A percentile compares a stretch with the other conserved stretches of the same genome.
phyloP scores from a whole-genome alignment of 148 eudicot species.

The Polygonum aviculare region DNA sequence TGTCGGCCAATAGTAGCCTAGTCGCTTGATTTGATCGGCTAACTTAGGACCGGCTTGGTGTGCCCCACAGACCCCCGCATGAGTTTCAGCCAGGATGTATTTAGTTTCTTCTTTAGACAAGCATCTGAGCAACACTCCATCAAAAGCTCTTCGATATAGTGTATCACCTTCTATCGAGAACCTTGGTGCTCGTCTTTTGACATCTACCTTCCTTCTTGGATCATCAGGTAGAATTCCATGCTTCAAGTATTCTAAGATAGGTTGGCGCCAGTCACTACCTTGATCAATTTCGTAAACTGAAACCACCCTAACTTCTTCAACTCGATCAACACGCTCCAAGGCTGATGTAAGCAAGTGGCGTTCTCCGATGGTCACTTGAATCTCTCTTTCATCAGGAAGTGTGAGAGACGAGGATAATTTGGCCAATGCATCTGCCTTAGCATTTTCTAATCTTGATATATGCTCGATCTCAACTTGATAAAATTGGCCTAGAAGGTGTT shows the following conservation, averaged over 20 bases:
- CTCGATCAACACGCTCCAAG: background rate
- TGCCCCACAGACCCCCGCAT: background rate
- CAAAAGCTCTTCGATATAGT: background rate
- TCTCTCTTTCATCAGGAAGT: background rate
- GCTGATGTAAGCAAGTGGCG: background rate
- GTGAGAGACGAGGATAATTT: background rate
- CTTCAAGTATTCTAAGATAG: background rate
- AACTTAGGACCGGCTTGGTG: background rate
- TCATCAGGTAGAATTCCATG: background rate
- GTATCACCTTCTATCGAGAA: background rate
- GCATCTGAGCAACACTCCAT: background rate
- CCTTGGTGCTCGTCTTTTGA: background rate
- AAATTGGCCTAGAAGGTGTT: background rate
- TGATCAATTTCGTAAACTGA: background rate
- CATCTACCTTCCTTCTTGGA: background rate
- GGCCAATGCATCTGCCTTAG: background rate
- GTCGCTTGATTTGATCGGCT: background rate
- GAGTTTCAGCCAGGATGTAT: background rate
- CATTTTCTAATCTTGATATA: background rate
- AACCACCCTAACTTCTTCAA: background rate
- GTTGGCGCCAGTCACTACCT: background rate
- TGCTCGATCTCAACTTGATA: background rate
- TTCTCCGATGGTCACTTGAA: background rate
- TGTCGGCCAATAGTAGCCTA: background rate
- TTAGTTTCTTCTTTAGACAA: background rate